Base-by-base conservation (phyloP, 1,139 yeast species). In the Candida tropicalis region DNA sequence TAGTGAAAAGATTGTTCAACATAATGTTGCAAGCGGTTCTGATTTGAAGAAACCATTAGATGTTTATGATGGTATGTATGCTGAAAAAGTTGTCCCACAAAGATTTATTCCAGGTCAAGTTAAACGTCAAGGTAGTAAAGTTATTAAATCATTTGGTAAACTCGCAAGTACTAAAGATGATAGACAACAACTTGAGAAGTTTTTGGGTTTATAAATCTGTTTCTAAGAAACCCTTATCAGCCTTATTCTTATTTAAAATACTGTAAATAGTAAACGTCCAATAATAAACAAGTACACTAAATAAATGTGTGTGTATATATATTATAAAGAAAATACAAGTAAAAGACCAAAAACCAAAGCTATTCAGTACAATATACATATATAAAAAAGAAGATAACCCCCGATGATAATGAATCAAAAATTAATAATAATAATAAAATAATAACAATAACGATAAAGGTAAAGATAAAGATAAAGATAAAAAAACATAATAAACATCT, bases 31-130 rank as follows among this genome's bases (percentile, higher is more conserved):
- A 7, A 41, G 45, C n/a, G 95, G 96, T 5, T 83, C 95, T 3
- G 95, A 89, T 60, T 68, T 70, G 44, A 59, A 68, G 45, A 85
- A 82, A 58, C 91, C 93, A 8, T 75, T 82, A 36, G 77, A 75
- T 26, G 86, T 90, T 0, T 89, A 84, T 58, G 90, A 79, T 41
- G 97, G 97, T 32, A 75, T 85, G 46, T 77, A 86, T 50, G 85
- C 87, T 36, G 86, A 84, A 39, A 82, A 86, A 48, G 80, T 76
- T 40, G 80, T 81, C 49, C 85, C 95, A 7, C 76, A 82, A 60
- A 84, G 86, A 20, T 90, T 85, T 59, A 76, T 89, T 31, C 81
- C 93, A 35, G 75, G 72, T 51, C 68, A 64, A 36, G 57, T 74
- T 42, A 73, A 66, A 67, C 59, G 70, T 67, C 47, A 62, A 58